Conservation (phyloP, 305 asterid species). For the Fraxinus xanthoxyloides region DNA sequence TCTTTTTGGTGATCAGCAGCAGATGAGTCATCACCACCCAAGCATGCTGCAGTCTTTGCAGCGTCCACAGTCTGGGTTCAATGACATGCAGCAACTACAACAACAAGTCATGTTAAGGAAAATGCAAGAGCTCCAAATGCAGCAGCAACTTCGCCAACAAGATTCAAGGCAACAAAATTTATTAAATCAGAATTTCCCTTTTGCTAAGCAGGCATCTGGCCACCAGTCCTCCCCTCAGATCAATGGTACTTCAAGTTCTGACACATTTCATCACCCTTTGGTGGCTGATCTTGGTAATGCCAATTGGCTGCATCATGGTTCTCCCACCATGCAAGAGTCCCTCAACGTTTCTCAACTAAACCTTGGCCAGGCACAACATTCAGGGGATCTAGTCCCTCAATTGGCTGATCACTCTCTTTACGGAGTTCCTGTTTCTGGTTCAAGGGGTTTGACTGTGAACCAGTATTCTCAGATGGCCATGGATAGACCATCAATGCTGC, state of each 20-base stretch:
- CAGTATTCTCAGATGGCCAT: constrained; percentile 53
- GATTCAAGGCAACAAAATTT: constrained; percentile 55
- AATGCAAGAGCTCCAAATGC: constrained; percentile 91
- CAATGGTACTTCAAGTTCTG: constrained; percentile 51
- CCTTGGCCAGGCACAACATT: constrained; percentile 48
- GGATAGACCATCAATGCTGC: constrained; percentile 51
- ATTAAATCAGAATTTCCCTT: constrained; percentile 44
- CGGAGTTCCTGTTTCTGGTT: constrained; percentile 75
- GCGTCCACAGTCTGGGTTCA: constrained; percentile 67
- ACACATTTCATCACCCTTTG: constrained; percentile 44
- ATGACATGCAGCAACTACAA: constrained; percentile 72
- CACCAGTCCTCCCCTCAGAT: constrained; percentile 43
- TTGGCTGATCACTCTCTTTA: constrained; percentile 79
- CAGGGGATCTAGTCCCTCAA: constrained; percentile 49
- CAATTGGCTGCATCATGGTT: constrained; percentile 63
- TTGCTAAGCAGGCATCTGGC: constrained; percentile 53
- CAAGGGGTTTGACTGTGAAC: constrained; percentile 57
- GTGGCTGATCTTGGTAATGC: constrained; percentile 51
- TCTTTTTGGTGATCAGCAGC: constrained; percentile 85
- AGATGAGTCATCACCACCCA: constrained; percentile 67
- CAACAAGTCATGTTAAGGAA: constrained; percentile 72
- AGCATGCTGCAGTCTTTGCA: constrained; percentile 66
- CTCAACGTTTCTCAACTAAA: constrained; percentile 47
- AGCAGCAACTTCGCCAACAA: constrained; percentile 67
- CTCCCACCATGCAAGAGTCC: constrained; percentile 58